Percentiles rank a stretch among this genome's conserved stretches.
Conservation (phyloP, 345 rosid genomes). For the Eucalyptus curtisii region DNA sequence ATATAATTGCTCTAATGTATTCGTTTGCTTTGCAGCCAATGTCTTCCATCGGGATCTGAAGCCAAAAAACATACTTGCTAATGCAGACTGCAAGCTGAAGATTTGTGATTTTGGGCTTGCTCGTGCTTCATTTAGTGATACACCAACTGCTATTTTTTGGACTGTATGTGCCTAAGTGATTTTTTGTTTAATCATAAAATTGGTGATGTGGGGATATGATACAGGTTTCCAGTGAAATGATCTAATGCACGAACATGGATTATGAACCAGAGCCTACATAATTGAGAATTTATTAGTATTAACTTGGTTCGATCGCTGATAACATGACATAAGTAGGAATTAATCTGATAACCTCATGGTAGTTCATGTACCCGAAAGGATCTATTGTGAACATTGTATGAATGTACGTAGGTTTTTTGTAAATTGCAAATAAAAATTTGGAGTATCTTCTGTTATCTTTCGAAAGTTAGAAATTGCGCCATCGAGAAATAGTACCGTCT, state of each 20-base stretch:
- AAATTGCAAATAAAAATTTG: neutral
- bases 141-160: conserved; percentile 98
- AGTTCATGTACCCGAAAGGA: neutral
- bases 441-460: neutral
- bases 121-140: conserved; percentile 83
- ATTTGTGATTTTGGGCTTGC: conserved; percentile 98
- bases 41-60: conserved; percentile 95
- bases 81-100: conserved; percentile 96
- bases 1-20: neutral
- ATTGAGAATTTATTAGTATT: neutral
- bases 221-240: neutral
- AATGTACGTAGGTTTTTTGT: neutral
- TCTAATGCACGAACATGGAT: neutral
- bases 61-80: conserved; percentile 94
- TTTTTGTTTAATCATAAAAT: neutral
- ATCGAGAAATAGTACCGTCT: neutral
- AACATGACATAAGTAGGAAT: neutral
- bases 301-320: neutral
- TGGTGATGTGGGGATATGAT: neutral
- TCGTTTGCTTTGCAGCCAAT: conserved; percentile 41
- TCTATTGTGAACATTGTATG: neutral
- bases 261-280: neutral
- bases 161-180: conserved; percentile 55
- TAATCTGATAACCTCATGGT: neutral
- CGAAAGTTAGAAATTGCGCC: neutral